A percentile compares a stretch with the other conserved stretches of the same genome.
phyloP scores from a whole-genome alignment of 805 yeast species.

The Ogataea ganodermae region DNA sequence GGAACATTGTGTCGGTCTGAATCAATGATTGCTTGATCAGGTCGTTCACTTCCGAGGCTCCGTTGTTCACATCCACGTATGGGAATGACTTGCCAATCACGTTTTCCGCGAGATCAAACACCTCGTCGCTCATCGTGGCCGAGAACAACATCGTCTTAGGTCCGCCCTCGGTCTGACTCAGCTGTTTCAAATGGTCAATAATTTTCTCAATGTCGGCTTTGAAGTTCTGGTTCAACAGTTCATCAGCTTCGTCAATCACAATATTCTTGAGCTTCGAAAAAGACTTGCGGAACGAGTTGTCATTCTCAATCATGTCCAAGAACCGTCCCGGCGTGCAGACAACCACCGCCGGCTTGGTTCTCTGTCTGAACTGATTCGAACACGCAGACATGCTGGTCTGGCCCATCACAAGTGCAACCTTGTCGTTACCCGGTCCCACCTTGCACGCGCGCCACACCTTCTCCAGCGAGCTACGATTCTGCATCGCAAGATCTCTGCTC shows the following conservation, averaged over 20 bases:
- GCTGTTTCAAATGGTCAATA: slow-evolving; percentile 44
- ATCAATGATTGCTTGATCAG: slow-evolving; percentile 70
- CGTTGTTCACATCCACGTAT: slow-evolving; percentile 74
- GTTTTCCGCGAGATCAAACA: slow-evolving; percentile 61
- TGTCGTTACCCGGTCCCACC: slow-evolving; percentile 20
- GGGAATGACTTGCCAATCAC: slow-evolving; percentile 55
- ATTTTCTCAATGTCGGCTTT: slow-evolving; percentile 63
- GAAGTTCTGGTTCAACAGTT: slow-evolving; percentile 81
- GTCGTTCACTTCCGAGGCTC: slow-evolving; percentile 69
- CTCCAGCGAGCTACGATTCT: slow-evolving; percentile 66
- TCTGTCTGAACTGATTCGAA: slow-evolving; percentile 29
- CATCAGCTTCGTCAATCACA: slow-evolving; percentile 90
- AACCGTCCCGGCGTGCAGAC: slow-evolving; percentile 92
- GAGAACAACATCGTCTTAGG: slow-evolving; percentile 78
- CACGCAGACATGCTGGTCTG: slow-evolving; percentile 47
- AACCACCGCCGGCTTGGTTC: slow-evolving; percentile 56
- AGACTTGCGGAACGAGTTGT: slow-evolving; percentile 42
- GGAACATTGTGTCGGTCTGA: slow-evolving; percentile 53
- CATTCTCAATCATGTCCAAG: slow-evolving; percentile 55
- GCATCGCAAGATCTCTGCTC: slow-evolving; percentile 88
- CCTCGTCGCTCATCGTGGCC: slow-evolving; percentile 79
- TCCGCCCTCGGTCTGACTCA: slow-evolving; percentile 33
- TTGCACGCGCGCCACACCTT: slow-evolving; percentile 40
- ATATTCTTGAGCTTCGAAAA: slow-evolving; percentile 61
- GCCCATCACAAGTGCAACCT: slow-evolving; percentile 64